Evolutionary conservation across 352 stramenopile species (phyloP).

Genomic region (Phytophthora kernoviae): DNA sequence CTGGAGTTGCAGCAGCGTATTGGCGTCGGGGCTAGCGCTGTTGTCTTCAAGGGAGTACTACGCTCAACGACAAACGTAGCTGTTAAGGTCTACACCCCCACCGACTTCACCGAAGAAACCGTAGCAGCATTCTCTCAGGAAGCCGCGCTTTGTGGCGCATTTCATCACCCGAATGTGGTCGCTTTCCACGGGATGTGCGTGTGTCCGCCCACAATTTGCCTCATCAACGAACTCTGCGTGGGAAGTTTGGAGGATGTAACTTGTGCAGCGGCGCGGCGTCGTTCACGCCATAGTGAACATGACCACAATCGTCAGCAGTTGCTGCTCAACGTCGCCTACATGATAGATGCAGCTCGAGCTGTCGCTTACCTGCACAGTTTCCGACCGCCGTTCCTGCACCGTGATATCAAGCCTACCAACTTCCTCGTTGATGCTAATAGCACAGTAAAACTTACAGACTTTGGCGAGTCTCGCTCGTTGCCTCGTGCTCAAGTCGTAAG

Average conservation of each 20-base stretch:
- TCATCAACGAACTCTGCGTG: constrained; percentile 73
- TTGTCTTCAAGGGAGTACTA: constrained; percentile 58
- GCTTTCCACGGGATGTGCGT: constrained; percentile 71
- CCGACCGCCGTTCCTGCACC: constrained; percentile 69
- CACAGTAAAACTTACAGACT: constrained; percentile 73
- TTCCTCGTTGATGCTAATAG: constrained; percentile 68
- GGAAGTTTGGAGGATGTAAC: constrained; percentile 65
- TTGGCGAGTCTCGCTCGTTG: constrained; percentile 66
- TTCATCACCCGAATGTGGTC: constrained; percentile 71
- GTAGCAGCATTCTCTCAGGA: constrained; percentile 67
- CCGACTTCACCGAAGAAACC: constrained; percentile 61
- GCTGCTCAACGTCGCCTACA: constrained; percentile 61
- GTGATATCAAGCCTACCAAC: constrained; percentile 80
- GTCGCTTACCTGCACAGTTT: constrained; percentile 83
- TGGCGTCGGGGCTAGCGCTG: constrained; percentile 49
- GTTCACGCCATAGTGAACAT: constrained; percentile 21
- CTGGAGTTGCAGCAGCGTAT: constrained; percentile 59
- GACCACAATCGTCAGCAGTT: constrained; percentile 58
- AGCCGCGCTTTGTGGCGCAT: constrained; percentile 54
- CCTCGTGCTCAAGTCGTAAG: constrained; percentile 39
- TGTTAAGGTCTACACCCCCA: constrained; percentile 74
- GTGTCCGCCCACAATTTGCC: constrained; percentile 63
- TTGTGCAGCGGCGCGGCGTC: constrained; percentile 37
- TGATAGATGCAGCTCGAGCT: constrained; percentile 67
- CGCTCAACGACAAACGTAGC: constrained; percentile 56